These are phyloP conservation scores for Papilionanthe hybrid DNA, from an alignment of 116 monocot species.

Conservation along the genomic window DNA sequence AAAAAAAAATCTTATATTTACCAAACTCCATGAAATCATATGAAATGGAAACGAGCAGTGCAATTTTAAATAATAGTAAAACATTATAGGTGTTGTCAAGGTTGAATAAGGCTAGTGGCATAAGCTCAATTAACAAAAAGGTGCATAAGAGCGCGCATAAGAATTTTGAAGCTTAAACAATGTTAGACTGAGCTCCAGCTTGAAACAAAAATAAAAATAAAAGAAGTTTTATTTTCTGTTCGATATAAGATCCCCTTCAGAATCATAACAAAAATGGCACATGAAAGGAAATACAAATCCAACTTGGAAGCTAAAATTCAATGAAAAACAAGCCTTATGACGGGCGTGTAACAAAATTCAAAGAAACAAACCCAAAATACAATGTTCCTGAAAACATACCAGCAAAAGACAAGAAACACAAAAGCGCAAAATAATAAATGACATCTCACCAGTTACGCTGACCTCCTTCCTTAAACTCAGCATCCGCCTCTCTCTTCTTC, in stretches of 20 bases:
- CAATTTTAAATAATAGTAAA: too few species aligned
- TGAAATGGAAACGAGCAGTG: too few species aligned
- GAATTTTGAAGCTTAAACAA: not conserved
- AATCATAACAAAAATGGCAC: not conserved
- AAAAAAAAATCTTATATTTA: too few species aligned
- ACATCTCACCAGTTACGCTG: conserved; percentile 52
- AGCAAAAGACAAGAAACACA: not conserved
- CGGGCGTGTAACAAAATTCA: not conserved
- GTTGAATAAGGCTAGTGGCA: too few species aligned
- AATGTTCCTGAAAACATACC: not conserved
- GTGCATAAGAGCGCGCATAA: too few species aligned
- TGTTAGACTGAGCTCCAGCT: not conserved
- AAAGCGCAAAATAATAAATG: not conserved
- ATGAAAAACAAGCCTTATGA: not conserved
- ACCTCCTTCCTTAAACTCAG: conserved; percentile 67
- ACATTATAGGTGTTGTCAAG: too few species aligned
- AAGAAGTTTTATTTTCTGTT: not conserved
- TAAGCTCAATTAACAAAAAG: too few species aligned
- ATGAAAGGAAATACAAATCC: not conserved
- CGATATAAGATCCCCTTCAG: not conserved
- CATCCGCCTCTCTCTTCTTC: conserved; percentile 42
- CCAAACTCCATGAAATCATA: too few species aligned
- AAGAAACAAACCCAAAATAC: not conserved
- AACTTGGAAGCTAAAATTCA: not conserved
- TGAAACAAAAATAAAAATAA: not conserved